phyloP scores from a whole-genome alignment of 441 rosid species.

The Mallotus japonicus region DNA sequence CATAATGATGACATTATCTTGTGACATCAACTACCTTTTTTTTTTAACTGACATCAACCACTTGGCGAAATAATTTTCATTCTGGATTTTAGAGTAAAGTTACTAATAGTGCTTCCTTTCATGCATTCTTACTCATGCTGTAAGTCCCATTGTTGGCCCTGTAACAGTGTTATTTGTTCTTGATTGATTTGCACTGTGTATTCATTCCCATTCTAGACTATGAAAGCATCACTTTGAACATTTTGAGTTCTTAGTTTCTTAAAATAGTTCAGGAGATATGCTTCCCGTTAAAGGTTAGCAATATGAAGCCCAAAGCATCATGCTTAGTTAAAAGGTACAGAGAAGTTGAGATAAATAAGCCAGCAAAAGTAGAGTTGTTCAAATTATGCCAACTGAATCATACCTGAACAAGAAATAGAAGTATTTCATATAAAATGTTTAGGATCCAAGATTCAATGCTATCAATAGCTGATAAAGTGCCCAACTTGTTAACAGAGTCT shows the following conservation, averaged over 20 bases:
- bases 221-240: neutral
- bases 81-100: neutral
- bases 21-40: neutral
- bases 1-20: neutral
- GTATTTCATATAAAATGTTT: constrained; percentile 83
- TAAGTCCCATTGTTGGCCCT: neutral
- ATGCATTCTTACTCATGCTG: constrained; percentile 4
- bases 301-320: neutral
- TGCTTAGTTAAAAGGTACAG: neutral
- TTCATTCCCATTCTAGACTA: neutral
- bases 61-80: neutral
- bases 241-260: neutral
- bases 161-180: neutral
- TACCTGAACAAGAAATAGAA: constrained; percentile 98
- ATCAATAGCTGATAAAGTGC: constrained; percentile 62
- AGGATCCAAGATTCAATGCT: constrained; percentile 92
- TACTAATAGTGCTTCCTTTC: neutral
- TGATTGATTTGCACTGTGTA: neutral
- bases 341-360: neutral
- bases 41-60: neutral
- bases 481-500: constrained; percentile 50
- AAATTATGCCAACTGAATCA: constrained; percentile 8
- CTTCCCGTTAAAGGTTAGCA: neutral
- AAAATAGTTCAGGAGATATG: neutral
- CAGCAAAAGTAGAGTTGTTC: neutral